phyloP scores from a whole-genome alignment of 306 rosid genomes.

The Acmispon strigosus region DNA sequence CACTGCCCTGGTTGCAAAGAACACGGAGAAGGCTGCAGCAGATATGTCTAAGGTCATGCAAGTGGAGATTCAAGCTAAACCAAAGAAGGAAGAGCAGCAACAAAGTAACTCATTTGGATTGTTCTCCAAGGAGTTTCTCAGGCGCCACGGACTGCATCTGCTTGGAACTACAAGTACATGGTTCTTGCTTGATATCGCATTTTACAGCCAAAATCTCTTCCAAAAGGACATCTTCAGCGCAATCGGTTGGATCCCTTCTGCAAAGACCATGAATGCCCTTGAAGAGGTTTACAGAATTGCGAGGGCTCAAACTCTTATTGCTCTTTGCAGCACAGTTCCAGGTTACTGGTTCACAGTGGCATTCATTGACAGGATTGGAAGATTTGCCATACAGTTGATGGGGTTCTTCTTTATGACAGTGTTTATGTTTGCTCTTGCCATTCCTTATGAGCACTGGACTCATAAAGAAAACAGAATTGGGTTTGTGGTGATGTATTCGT shows the following conservation, averaged over 20 bases:
- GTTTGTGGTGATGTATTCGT: constrained; percentile 50
- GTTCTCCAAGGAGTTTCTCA: constrained; percentile 46
- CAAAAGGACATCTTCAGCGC: constrained; percentile 72
- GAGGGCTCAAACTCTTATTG: constrained; percentile 72
- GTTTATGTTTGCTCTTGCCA: constrained; percentile 68
- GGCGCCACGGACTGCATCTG: constrained; percentile 58
- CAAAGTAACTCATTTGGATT: constrained; percentile 25
- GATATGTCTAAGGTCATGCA: constrained; percentile 73
- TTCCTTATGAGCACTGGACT: constrained; percentile 74
- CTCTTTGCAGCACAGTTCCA: constrained; percentile 71
- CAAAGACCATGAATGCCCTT: constrained; percentile 59
- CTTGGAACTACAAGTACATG: constrained; percentile 67
- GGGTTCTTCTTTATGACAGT: constrained; percentile 85
- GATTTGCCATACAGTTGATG: constrained; percentile 63
- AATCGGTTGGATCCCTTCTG: constrained; percentile 68
- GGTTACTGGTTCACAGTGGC: constrained; percentile 79
- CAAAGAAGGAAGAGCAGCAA: neutral
- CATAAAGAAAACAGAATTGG: constrained; percentile 46
- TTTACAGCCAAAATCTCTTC: constrained; percentile 66
- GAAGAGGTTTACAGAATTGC: constrained; percentile 56
- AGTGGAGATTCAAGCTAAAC: constrained; percentile 43
- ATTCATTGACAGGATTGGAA: constrained; percentile 59
- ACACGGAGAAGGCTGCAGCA: constrained; percentile 43
- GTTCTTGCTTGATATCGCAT: constrained; percentile 76
- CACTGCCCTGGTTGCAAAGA: constrained; percentile 66